Base-by-base conservation (phyloP, 2,329 filamentous ascomycete genomes). In the Lecanicillium sp. region DNA sequence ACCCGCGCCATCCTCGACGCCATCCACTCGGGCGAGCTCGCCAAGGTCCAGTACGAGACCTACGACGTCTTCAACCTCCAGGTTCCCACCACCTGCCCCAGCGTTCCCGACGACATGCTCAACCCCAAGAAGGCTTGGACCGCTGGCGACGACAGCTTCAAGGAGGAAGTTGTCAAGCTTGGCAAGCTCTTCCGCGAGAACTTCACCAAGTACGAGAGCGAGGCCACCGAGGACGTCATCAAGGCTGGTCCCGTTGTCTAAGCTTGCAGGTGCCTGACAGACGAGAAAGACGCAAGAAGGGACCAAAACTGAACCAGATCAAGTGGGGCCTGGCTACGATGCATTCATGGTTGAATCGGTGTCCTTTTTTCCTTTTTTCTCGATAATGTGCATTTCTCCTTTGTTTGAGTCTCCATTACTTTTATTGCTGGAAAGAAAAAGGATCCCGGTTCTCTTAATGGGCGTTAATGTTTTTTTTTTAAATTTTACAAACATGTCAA, bases 1-100 rank as follows among this genome's bases (percentile, higher is more conserved):
- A 98, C 92, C 29, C 89, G 92, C 56, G 90, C 92, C 55, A 96
- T 98, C 62, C 81, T 98, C 53, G 90, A 98, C 64, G 85, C 90
- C 60, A 95, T 98, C 69, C 92, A 98, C 82, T 89, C 79, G 37
- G 92, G 92, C 52, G 87, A 95, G 69, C 85, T 98, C 51, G 88
- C 88, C 58, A 85, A 94, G 54, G 83, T 78, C 46, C 83, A 94
- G 65, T 98, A 86, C 69, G 92, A 98, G 74, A 87, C 71, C 50
- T 98, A 98, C 70, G 87, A 88, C 29, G 81, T 88, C 48, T 98
- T 98, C 81, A 95, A 95, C 75, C 83, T 98, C 42, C 77, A 83
- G 58, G 87, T 98, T n/a, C 92, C 92, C 63, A 95, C 83, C 71
- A 70, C 78, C 35, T 96, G 90, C 76, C 79, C 84, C 48, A 82